A percentile compares a stretch with the other conserved stretches of the same genome.
Conservation (phyloP, 2,329 filamentous ascomycete genomes). For the Clathrospora elynae region DNA sequence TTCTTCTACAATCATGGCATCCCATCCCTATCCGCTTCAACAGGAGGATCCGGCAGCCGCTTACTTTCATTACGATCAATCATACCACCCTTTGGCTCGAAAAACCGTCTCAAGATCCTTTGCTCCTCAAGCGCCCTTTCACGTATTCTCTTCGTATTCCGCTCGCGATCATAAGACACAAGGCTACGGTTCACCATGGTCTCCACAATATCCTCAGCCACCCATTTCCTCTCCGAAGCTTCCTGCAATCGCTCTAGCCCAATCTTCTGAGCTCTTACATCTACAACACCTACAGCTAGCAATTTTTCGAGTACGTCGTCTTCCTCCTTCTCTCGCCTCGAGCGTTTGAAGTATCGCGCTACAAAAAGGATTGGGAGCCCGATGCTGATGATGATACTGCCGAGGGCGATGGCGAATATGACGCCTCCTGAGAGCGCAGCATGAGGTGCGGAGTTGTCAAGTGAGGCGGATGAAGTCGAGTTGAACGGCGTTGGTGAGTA, state of each 20-base stretch:
- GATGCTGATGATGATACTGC: conserved; percentile 3
- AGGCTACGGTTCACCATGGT: neutral
- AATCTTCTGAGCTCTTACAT: conserved; percentile 1
- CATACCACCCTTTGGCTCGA: neutral
- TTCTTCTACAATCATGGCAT: neutral
- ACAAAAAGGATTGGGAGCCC: conserved; percentile 4
- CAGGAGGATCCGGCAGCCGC: neutral
- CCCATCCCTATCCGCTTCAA: neutral
- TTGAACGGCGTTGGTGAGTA: neutral
- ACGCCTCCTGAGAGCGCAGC: neutral
- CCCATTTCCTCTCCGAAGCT: conserved; percentile 5
- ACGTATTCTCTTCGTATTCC: neutral
- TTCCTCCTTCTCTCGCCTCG: neutral
- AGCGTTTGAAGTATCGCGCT: conserved; percentile 1
- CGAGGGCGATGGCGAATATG: conserved; percentile 6
- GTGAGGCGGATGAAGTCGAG: neutral
- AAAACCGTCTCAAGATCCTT: neutral
- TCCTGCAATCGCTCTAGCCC: conserved; percentile 6
- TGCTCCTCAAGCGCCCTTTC: neutral
- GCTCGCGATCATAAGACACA: neutral
- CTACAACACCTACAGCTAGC: neutral
- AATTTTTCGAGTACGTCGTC: conserved; percentile 1
- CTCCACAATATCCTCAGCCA: neutral
- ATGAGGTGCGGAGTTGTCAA: neutral
- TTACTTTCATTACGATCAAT: neutral